Conservation (phyloP, 75 land plant genomes). For the Ceratopteris richardii region DNA sequence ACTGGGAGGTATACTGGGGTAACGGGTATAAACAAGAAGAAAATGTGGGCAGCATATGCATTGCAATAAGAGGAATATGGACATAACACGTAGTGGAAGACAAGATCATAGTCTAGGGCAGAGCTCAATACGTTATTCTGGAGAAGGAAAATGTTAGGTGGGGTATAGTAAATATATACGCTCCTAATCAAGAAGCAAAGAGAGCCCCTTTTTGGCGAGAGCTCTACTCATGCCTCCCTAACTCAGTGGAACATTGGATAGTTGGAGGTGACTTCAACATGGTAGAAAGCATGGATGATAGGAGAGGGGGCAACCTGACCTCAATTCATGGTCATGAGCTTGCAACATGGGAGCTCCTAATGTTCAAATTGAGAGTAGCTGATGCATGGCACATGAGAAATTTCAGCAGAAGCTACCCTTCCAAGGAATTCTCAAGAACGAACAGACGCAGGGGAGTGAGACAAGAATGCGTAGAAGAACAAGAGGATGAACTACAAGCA, state of each 20-base stretch:
- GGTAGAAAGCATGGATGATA: not conserved
- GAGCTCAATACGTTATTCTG: not conserved
- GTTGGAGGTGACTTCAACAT: not conserved
- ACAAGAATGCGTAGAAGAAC: not conserved
- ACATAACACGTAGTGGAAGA: not conserved
- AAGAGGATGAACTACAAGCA: not conserved
- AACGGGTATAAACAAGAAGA: not conserved
- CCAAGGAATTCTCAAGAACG: conserved; percentile 1
- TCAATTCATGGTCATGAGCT: not conserved
- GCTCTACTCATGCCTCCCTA: not conserved
- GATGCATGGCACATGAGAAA: conserved; percentile 2
- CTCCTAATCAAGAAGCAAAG: not conserved
- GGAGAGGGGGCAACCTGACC: not conserved
- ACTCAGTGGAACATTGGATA: not conserved
- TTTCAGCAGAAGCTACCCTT: not conserved
- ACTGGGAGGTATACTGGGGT: not conserved
- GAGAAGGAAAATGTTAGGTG: not conserved
- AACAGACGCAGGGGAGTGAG: not conserved
- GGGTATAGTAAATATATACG: not conserved
- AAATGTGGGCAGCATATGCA: not conserved
- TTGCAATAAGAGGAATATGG: not conserved
- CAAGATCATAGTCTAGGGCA: not conserved
- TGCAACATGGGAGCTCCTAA: no score
- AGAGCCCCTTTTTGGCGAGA: not conserved
- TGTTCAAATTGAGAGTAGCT: not conserved